Evolutionary conservation across 371 early-diverging fungal species (phyloP).

Genomic region (Mortierella sp.): DNA sequence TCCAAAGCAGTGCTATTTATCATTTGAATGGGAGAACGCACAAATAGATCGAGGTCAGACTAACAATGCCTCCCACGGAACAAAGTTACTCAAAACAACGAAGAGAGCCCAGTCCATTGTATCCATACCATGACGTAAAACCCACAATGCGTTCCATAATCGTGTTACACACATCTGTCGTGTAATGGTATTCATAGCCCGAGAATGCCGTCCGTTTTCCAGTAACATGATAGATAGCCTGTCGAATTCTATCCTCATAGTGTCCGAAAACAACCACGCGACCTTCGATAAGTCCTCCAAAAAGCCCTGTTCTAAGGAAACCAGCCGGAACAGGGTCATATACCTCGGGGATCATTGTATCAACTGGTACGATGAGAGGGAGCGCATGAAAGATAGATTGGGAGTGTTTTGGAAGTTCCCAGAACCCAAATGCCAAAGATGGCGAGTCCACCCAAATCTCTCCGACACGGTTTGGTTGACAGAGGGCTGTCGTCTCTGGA

Average conservation of each 20-base stretch:
- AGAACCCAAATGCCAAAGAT: constrained; percentile 76
- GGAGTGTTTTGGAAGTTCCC: constrained; percentile 74
- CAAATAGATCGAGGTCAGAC: background rate
- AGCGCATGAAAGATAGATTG: constrained; percentile 74
- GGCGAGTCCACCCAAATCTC: constrained; percentile 84
- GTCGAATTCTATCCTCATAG: constrained; percentile 76
- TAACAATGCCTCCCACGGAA: too few species aligned
- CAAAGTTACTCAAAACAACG: too few species aligned
- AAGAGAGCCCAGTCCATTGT: background rate
- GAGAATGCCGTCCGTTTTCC: constrained; percentile 33
- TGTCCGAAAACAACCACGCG: constrained; percentile 72
- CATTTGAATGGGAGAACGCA: background rate
- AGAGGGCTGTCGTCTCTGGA: constrained; percentile 74
- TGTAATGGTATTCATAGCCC: constrained; percentile 56
- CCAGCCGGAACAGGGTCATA: constrained; percentile 36
- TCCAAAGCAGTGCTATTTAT: constrained; percentile 63
- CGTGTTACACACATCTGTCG: constrained; percentile 57
- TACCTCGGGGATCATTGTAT: constrained; percentile 52
- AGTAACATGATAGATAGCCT: constrained; percentile 32
- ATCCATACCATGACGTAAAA: constrained; percentile 61
- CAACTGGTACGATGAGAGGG: constrained; percentile 56
- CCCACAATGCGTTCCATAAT: constrained; percentile 55
- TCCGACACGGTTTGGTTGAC: constrained; percentile 74
- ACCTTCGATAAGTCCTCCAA: constrained; percentile 75
- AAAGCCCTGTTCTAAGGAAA: constrained; percentile 77